Conservation (phyloP, 2,329 filamentous ascomycete species). For the Fusarium falciforme region DNA sequence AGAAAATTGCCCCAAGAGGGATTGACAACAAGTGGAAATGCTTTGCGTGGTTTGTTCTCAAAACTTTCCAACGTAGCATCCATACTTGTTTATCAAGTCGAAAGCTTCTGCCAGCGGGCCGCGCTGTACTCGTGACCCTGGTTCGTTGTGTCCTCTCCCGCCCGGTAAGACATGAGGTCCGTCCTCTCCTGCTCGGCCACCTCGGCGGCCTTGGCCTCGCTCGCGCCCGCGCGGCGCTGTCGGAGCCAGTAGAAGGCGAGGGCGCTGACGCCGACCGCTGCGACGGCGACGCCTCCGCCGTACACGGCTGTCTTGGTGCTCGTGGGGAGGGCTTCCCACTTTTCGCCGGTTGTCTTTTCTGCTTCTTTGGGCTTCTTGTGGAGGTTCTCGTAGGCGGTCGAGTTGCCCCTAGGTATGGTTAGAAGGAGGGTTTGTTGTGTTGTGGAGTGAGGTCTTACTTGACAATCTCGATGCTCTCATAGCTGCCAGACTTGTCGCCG, state of each 20-base stretch:
- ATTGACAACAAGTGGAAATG: neutral
- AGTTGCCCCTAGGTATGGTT: slow-evolving; percentile 62
- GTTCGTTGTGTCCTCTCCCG: slow-evolving; percentile 38
- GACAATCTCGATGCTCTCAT: slow-evolving; percentile 70
- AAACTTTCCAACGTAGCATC: neutral
- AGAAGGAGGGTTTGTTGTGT: neutral
- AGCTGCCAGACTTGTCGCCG: slow-evolving; percentile 69
- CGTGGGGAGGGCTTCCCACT: slow-evolving; percentile 64
- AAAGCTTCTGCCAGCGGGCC: slow-evolving; percentile 25
- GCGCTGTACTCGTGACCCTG: slow-evolving; percentile 44
- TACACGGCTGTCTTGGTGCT: slow-evolving; percentile 66
- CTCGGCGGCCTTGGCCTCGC: slow-evolving; percentile 62
- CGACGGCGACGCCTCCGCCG: slow-evolving; percentile 57
- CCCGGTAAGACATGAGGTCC: slow-evolving; percentile 63
- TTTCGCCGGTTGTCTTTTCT: slow-evolving; percentile 60
- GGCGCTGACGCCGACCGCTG: slow-evolving; percentile 53
- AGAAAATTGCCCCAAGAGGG: neutral
- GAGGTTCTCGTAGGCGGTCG: slow-evolving; percentile 62
- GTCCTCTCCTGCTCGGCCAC: slow-evolving; percentile 59
- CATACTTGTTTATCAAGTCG: neutral
- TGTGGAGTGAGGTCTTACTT: slow-evolving; percentile 53
- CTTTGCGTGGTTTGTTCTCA: neutral
- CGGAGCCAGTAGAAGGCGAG: slow-evolving; percentile 66
- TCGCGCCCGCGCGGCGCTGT: slow-evolving; percentile 63
- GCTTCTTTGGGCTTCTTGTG: slow-evolving; percentile 52